Base-by-base conservation (phyloP, 306 rosid species). In the Canavalia gladiata region DNA sequence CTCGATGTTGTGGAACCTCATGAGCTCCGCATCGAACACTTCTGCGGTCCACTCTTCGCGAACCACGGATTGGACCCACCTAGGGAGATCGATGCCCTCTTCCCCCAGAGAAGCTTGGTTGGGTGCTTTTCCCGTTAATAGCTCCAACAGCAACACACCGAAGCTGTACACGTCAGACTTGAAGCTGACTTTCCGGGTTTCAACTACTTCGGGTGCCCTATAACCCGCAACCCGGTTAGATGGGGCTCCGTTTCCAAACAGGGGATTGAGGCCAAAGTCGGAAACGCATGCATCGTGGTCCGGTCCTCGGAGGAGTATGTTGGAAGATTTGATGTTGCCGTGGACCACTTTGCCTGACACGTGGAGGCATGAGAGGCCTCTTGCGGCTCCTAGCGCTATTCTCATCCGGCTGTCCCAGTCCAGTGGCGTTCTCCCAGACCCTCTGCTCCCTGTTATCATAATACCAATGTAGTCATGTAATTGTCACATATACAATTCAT, bases 1-100 rank as follows among this genome's bases (percentile, higher is more conserved):
- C 45, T 96, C 99, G 0, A 96, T 92, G 81, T 92, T 94, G 9
- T 94, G 94, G 69, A 86, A 90, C 90, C 98, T 92, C 97, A 96
- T 96, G 1, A 96, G 87, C 76, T 96, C 99, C 1, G 94, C 90
- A 9, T 96, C 99, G 39, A 96, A 96, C 7, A 96, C 99, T 78
- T 96, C 99, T 1, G 99, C 99, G 2, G 99, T 96, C 99, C 99
- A 96, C 55, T 96, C 99, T 68, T 96, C 98, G 0, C 99, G 89
- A 5, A 96, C 99, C 67, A 96, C 99, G 0, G 99, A 96, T 70
- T 94, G 99, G 56, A 96, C 99, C 99, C 99, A 96, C 87, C 99
- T 75, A 0, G 99, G 99, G 0, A 96, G 91, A 45, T 96, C 99
- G 0, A 96, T 96, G 0, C 98, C 99, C 29, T 94, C 99, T 54